Percentiles rank a stretch among this genome's conserved stretches.
These are phyloP conservation scores for Diaporthe eres DNA, from an alignment of 2,329 filamentous ascomycete species.

Conservation along the genomic window DNA sequence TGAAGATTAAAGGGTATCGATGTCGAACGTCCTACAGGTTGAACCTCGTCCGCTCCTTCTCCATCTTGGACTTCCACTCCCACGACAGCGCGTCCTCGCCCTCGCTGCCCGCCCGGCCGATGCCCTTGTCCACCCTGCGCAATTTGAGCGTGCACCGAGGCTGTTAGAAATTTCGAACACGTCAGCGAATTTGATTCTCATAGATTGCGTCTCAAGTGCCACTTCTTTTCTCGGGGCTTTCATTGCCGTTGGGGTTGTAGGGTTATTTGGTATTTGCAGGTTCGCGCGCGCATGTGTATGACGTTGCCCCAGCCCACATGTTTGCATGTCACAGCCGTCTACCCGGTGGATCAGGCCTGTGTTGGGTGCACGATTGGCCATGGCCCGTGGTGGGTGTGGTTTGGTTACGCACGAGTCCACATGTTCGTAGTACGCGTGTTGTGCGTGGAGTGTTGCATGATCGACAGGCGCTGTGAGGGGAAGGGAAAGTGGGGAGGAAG, in stretches of 20 bases:
- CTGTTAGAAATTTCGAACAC: background rate
- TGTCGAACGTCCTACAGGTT: conserved; percentile 73
- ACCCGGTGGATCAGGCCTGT: background rate
- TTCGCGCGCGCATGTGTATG: conserved; percentile 47
- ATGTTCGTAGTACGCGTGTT: conserved; percentile 29
- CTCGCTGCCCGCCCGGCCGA: conserved; percentile 77
- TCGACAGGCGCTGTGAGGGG: conserved; percentile 20
- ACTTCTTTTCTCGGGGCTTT: too few species aligned
- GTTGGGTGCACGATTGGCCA: background rate
- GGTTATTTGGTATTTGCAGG: background rate
- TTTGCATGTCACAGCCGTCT: background rate
- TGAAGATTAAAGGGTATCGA: conserved; percentile 18
- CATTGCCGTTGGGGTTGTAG: conserved; percentile 35
- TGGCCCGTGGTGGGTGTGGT: background rate
- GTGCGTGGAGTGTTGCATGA: conserved; percentile 30
- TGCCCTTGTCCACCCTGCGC: conserved; percentile 90
- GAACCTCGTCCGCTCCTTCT: conserved; percentile 94
- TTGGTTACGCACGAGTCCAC: conserved; percentile 9
- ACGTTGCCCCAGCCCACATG: conserved; percentile 26
- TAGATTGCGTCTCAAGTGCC: background rate
- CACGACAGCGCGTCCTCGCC: conserved; percentile 86
- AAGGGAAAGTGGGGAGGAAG: conserved; percentile 44
- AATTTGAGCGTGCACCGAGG: conserved; percentile 79
- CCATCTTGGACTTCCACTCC: conserved; percentile 97
- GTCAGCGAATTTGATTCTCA: background rate